phyloP scores from a whole-genome alignment of 352 stramenopile genomes.

The Aphanomyces astaci region DNA sequence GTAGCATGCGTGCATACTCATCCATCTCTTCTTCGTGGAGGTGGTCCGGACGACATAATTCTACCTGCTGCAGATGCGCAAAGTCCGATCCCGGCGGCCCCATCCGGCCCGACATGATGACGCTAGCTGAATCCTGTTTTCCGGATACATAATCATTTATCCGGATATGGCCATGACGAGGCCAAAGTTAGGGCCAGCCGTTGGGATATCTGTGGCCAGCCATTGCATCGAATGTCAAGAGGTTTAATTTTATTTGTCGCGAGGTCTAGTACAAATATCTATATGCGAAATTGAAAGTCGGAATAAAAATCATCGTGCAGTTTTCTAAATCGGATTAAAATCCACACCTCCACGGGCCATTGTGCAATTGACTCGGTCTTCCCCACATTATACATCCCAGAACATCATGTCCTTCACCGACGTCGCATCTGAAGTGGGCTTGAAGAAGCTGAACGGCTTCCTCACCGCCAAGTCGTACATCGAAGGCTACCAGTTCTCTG shows the following conservation, averaged over 20 bases:
- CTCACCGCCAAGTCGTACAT: conserved; percentile 72
- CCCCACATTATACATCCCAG: neutral
- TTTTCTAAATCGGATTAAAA: neutral
- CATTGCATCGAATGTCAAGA: conserved; percentile 11
- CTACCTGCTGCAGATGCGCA: conserved; percentile 65
- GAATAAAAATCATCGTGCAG: neutral
- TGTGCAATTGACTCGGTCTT: conserved; percentile 10
- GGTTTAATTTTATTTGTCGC: neutral
- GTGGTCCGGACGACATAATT: too few relatives aligned
- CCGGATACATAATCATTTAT: neutral
- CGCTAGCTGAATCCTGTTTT: neutral
- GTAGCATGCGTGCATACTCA: neutral
- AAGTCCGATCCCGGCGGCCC: conserved; percentile 38
- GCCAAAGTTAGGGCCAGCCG: neutral
- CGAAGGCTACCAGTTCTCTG: conserved; percentile 62
- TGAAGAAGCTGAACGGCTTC: conserved; percentile 80
- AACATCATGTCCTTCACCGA: conserved; percentile 47
- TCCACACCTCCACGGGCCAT: neutral
- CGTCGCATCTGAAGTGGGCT: conserved; percentile 45
- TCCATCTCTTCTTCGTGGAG: neutral
- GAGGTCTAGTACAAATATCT: neutral
- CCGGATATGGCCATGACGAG: neutral
- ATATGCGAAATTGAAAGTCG: neutral
- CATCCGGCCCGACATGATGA: conserved; percentile 33
- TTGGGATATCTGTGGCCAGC: conserved; percentile 22